phyloP scores from a whole-genome alignment of 148 eudicot genomes.

The Chenopodium formosanum region DNA sequence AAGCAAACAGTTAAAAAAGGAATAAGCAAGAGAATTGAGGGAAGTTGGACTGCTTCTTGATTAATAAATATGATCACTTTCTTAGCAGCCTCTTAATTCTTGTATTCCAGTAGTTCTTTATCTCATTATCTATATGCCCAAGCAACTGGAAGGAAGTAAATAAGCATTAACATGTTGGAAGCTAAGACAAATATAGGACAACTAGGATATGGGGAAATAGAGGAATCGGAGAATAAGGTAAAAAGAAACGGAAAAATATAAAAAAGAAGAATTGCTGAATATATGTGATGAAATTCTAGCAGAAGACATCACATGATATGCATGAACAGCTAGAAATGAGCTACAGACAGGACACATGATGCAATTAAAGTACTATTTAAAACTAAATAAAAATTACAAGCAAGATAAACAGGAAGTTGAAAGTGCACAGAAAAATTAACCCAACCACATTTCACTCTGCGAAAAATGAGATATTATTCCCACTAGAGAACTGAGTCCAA shows the following conservation, averaged over 20 bases:
- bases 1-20: too few relatives aligned
- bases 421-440: conserved; percentile 4
- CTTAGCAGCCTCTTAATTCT: conserved; percentile 60
- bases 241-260: not conserved
- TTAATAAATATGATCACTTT: too few relatives aligned
- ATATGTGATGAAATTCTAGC: not conserved
- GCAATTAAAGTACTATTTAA: not conserved
- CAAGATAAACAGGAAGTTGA: conserved; percentile 15
- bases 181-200: not conserved
- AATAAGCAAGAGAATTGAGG: too few relatives aligned
- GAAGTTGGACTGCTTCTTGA: too few relatives aligned
- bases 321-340: conserved; percentile 15
- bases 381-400: not conserved
- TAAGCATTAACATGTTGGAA: not conserved
- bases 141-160: conserved; percentile 49
- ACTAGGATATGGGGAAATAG: not conserved
- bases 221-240: not conserved
- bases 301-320: conserved; percentile 18
- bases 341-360: not conserved
- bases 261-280: not conserved
- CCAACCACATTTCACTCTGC: not conserved
- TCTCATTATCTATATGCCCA: conserved; percentile 87
- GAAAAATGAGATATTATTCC: not conserved
- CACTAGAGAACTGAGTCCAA: not conserved
- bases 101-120: conserved; percentile 85